Conservation (phyloP, 2,329 filamentous ascomycete genomes). For the Colletotrichum truncatum region DNA sequence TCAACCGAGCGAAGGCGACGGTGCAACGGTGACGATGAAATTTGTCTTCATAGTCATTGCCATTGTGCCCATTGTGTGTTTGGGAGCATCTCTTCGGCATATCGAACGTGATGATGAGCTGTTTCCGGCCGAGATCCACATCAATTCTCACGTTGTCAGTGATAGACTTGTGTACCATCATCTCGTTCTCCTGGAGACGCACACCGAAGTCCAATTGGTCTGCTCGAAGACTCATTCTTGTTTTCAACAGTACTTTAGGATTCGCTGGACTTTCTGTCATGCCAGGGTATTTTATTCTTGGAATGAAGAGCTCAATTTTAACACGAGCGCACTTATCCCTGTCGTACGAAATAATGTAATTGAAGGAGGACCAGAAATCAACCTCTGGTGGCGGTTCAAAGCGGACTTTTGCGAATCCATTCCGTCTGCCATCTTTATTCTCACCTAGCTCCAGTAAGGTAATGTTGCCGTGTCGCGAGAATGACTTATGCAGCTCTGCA, state of each 20-base stretch:
- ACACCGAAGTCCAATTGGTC: conserved; percentile 69
- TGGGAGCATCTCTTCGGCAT: not conserved
- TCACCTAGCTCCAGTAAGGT: conserved; percentile 65
- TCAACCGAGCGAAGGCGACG: conserved; percentile 57
- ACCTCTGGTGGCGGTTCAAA: conserved; percentile 66
- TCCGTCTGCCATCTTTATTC: conserved; percentile 45
- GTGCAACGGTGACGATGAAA: conserved; percentile 48
- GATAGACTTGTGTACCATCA: conserved; percentile 66
- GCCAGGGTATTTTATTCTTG: not conserved
- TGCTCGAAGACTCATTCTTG: conserved; percentile 51
- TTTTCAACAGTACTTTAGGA: conserved; percentile 40
- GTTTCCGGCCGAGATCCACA: conserved; percentile 48
- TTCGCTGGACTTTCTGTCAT: conserved; percentile 41
- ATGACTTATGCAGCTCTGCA: conserved; percentile 58
- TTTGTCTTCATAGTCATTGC: conserved; percentile 11
- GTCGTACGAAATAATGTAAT: conserved; percentile 36
- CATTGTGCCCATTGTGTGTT: not conserved
- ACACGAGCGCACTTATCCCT: not conserved
- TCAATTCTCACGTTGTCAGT: conserved; percentile 42
- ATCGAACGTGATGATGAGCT: conserved; percentile 50
- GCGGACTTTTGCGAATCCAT: conserved; percentile 55
- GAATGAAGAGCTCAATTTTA: not conserved
- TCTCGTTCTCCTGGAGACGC: conserved; percentile 58
- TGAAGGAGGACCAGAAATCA: conserved; percentile 58
- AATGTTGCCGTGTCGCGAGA: conserved; percentile 62